These are phyloP conservation scores for Leccinum uliginosum DNA, from an alignment of 768 basidiomycete species.

Conservation along the genomic window DNA sequence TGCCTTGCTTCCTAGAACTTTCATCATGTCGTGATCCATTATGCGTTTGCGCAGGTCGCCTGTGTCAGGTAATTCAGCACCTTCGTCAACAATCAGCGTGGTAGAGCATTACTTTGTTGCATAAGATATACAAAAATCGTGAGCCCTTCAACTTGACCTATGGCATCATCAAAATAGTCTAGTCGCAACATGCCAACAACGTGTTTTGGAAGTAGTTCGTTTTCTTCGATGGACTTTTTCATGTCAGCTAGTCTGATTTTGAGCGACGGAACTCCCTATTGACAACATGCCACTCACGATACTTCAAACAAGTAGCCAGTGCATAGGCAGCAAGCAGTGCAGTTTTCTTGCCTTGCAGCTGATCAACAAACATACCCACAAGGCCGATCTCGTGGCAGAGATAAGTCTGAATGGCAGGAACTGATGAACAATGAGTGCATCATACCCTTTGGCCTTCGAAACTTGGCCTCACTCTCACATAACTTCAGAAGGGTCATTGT, in stretches of 20 bases:
- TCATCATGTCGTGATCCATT: conserved; percentile 10
- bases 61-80: conserved; percentile 1
- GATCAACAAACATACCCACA: conserved; percentile 11
- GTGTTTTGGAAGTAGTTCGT: neutral
- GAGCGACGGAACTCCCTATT: neutral
- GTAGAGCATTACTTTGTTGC: conserved; percentile 10
- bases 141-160: conserved; percentile 22
- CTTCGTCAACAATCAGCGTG: neutral
- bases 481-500: conserved; percentile 23
- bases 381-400: conserved; percentile 4
- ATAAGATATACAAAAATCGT: conserved; percentile 22
- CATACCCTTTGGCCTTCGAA: neutral
- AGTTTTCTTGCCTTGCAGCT: conserved; percentile 12
- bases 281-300: conserved; percentile 3
- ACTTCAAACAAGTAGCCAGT: conserved; percentile 11
- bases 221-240: conserved; percentile 3
- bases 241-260: conserved; percentile 10
- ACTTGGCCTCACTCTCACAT: conserved; percentile 14
- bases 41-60: conserved; percentile 10
- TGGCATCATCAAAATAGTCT: conserved; percentile 23
- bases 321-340: conserved; percentile 23
- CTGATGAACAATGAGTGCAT: conserved; percentile 8
- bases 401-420: neutral
- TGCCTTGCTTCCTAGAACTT: conserved; percentile 18
- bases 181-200: conserved; percentile 19